Base-by-base conservation (phyloP, 2,329 filamentous ascomycete genomes). In the Trichoderma afroharzianum region DNA sequence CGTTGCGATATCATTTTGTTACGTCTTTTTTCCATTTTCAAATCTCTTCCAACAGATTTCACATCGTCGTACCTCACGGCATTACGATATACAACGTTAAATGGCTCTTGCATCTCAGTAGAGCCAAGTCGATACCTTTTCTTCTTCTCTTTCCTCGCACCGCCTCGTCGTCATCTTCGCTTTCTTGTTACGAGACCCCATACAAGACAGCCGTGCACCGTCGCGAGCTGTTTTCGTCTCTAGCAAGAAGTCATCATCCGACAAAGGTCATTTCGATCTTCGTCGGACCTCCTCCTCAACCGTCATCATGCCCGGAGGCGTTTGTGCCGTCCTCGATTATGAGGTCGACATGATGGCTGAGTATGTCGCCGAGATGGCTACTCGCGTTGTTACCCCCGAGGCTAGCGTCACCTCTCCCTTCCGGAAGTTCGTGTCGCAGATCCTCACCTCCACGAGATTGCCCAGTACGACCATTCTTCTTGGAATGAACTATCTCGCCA, bases 271-370 rank as follows among this genome's bases (percentile, higher is more conserved):
- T 61, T 39, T 32, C 71, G 82, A 79, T 83, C 82, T 83, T 82
- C 73, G 81, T 83, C 81, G 81, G 81, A 75, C 72, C 39, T 64
- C 74, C 73, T 43, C 33, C 73, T 74, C 63, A 76, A 78, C 78
- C 75, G 78, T 77, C 84, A 89, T 83, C 78, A 90, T 90, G 88
- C 85, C 88, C 75, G 94, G 95, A 80, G 95, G 95, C 77, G 95
- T 98, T 50, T 96, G 95, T 77, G 94, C 94, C 78, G 93, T 97
- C 83, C 89, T 98, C 82, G 95, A 97, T 85, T 98, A 98, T 81
- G 94, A 97, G 83, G 95, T 97, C 90, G 94, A 97, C 80, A 87
- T 92, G 81, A 98, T 97, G 95, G 92, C 94, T 74, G 94, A 97
- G 80, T 98, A 97, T 82, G 94, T 97, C 80, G 92, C 93, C 74